Percentiles rank a stretch among this genome's conserved stretches.
Evolutionary conservation across 2,329 filamentous ascomycete species (phyloP).

Genomic region (Hymenoscyphus repandus): DNA sequence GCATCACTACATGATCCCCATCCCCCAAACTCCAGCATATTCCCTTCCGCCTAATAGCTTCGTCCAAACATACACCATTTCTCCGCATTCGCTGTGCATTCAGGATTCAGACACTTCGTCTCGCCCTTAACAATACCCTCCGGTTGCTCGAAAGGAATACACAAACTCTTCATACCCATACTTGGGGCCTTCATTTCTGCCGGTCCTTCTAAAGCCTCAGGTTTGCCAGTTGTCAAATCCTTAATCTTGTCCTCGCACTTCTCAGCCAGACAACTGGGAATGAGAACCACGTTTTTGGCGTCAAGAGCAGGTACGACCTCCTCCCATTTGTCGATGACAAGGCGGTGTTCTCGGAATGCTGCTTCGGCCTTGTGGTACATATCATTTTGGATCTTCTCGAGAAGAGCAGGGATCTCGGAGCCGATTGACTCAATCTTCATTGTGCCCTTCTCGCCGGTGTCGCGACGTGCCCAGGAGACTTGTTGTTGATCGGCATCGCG

Average conservation of each 20-base stretch:
- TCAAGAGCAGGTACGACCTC: conserved; percentile 89
- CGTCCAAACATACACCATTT: conserved; percentile 91
- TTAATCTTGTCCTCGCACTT: conserved; percentile 95
- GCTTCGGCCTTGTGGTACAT: conserved; percentile 70
- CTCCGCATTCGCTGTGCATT: conserved; percentile 71
- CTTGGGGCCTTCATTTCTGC: conserved; percentile 51
- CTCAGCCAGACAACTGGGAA: conserved; percentile 77
- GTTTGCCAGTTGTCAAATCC: conserved; percentile 77
- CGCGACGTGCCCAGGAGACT: conserved; percentile 80
- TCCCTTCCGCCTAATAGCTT: conserved; percentile 34
- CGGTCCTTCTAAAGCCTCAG: conserved; percentile 43
- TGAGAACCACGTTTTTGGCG: conserved; percentile 84
- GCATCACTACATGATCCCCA: background rate
- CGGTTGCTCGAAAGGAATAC: conserved; percentile 82
- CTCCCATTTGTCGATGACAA: conserved; percentile 80
- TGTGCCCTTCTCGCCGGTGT: conserved; percentile 77
- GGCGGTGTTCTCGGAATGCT: conserved; percentile 73
- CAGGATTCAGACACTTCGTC: conserved; percentile 88
- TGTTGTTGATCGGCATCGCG: conserved; percentile 85
- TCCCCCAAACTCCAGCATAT: background rate
- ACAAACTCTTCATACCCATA: conserved; percentile 73
- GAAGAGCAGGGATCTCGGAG: conserved; percentile 69
- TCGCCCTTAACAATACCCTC: conserved; percentile 70
- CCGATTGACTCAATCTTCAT: conserved; percentile 70
- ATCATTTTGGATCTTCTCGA: conserved; percentile 85